Evolutionary conservation across 352 stramenopile genomes (phyloP).

Genomic region (Phytophthora brassicae): DNA sequence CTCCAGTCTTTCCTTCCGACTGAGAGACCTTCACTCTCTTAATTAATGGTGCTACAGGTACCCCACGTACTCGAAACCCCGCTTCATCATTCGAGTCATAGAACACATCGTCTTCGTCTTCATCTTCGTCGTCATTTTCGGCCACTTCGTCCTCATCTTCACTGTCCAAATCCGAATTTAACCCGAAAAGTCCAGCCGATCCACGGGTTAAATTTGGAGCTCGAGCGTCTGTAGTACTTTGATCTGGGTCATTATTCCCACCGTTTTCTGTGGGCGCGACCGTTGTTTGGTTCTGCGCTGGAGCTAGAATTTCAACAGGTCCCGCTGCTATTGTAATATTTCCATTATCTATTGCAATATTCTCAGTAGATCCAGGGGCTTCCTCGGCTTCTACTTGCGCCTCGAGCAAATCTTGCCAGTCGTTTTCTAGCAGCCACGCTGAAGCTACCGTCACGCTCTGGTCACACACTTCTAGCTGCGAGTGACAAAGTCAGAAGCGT

Average conservation of each 20-base stretch:
- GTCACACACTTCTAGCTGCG: constrained; percentile 56
- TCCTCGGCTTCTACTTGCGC: neutral
- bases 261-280: constrained; percentile 18
- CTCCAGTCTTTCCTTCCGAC: constrained; percentile 17
- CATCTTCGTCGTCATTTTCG: constrained; percentile 49
- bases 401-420: constrained; percentile 48
- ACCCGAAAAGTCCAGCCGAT: neutral
- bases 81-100: constrained; percentile 66
- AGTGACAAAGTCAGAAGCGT: neutral
- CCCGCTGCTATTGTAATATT: neutral
- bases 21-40: constrained; percentile 58
- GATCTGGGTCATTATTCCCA: neutral
- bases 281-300: constrained; percentile 8
- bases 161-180: constrained; percentile 26
- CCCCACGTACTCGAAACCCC: constrained; percentile 22
- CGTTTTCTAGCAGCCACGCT: constrained; percentile 60
- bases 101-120: constrained; percentile 52
- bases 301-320: neutral
- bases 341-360: neutral
- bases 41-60: constrained; percentile 37
- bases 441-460: constrained; percentile 53
- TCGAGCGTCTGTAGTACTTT: neutral
- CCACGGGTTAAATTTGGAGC: neutral
- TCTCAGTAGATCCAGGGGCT: neutral
- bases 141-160: constrained; percentile 46